Evolutionary conservation across 495 filamentous ascomycete species (phyloP).

Genomic region (Podospora australis): DNA sequence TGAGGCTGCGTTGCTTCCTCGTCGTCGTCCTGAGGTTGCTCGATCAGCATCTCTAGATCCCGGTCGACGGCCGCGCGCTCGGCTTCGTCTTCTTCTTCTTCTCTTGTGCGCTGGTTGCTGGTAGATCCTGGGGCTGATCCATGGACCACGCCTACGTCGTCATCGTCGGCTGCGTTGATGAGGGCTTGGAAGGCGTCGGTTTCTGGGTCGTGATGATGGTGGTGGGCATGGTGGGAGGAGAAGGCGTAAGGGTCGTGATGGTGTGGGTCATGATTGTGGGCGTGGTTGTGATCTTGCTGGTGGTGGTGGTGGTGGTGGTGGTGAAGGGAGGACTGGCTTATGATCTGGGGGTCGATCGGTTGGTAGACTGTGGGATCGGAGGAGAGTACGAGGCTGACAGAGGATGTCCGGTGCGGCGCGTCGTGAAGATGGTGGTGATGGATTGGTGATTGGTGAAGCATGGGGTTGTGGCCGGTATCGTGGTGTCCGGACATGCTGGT

Average conservation of each 20-base stretch:
- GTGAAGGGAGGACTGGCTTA: slow-evolving; percentile 28
- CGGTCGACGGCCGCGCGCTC: slow-evolving; percentile 38
- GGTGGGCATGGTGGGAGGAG: slow-evolving; percentile 22
- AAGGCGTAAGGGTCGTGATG: slow-evolving; percentile 13
- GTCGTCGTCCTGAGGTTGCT: slow-evolving; percentile 31
- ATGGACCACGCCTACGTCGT: neutral
- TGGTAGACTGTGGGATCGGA: slow-evolving; percentile 29
- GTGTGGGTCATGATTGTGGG: slow-evolving; percentile 8
- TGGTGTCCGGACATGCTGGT: slow-evolving; percentile 12
- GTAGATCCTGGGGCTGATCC: neutral
- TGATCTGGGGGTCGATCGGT: slow-evolving; percentile 48
- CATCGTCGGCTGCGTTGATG: slow-evolving; percentile 29
- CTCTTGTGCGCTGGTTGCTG: neutral
- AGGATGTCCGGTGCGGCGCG: slow-evolving; percentile 8
- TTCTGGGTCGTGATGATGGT: slow-evolving; percentile 20
- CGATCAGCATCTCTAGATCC: slow-evolving; percentile 50
- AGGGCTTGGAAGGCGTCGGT: slow-evolving; percentile 38
- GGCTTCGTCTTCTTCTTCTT: slow-evolving; percentile 15
- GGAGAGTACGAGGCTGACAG: slow-evolving; percentile 16
- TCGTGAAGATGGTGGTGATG: slow-evolving; percentile 13
- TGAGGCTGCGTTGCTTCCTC: slow-evolving; percentile 8
- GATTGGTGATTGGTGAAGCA: slow-evolving; percentile 28
- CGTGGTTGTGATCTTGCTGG: slow-evolving; percentile 16
- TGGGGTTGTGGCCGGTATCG: slow-evolving; percentile 19
- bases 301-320: slow-evolving; percentile 9